A percentile compares a stretch with the other conserved stretches of the same genome.
Conservation (phyloP, 495 filamentous ascomycete species). For the Xylaria bambusicola region DNA sequence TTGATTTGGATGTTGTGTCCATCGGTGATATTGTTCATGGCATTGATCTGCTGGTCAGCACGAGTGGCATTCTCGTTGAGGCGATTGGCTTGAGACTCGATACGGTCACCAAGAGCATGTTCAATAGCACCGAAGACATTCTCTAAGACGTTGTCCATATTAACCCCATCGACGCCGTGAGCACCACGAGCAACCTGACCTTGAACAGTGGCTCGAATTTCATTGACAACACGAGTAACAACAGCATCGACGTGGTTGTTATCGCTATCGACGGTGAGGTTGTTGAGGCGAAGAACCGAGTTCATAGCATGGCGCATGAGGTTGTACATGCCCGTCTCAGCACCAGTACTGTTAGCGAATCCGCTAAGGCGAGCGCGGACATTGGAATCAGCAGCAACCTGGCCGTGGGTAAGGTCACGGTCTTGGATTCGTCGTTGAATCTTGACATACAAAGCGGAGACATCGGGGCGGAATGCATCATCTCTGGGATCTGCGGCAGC, state of each 20-base stretch:
- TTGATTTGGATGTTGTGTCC: slow-evolving; percentile 26
- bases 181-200: slow-evolving; percentile 16
- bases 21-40: slow-evolving; percentile 7
- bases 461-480: slow-evolving; percentile 16
- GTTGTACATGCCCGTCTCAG: slow-evolving; percentile 28
- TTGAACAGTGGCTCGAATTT: slow-evolving; percentile 23
- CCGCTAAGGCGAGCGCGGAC: slow-evolving; percentile 24
- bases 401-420: slow-evolving; percentile 28
- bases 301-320: slow-evolving; percentile 31
- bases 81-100: slow-evolving; percentile 16
- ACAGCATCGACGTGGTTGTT: slow-evolving; percentile 20
- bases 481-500: slow-evolving; percentile 12
- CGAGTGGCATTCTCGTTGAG: slow-evolving; percentile 13
- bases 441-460: slow-evolving; percentile 18
- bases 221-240: slow-evolving; percentile 17
- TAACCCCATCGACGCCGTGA: slow-evolving; percentile 8
- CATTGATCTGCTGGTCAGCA: not conserved
- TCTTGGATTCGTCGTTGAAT: slow-evolving; percentile 26
- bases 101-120: slow-evolving; percentile 5
- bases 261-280: slow-evolving; percentile 18
- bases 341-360: slow-evolving; percentile 27
- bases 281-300: slow-evolving; percentile 20
- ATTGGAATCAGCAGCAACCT: slow-evolving; percentile 23
- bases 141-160: slow-evolving; percentile 27
- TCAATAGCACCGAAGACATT: slow-evolving; percentile 25